A percentile compares a stretch with the other conserved stretches of the same genome.
phyloP scores from a whole-genome alignment of 2,329 filamentous ascomycete genomes.

The Truncatella angustata region DNA sequence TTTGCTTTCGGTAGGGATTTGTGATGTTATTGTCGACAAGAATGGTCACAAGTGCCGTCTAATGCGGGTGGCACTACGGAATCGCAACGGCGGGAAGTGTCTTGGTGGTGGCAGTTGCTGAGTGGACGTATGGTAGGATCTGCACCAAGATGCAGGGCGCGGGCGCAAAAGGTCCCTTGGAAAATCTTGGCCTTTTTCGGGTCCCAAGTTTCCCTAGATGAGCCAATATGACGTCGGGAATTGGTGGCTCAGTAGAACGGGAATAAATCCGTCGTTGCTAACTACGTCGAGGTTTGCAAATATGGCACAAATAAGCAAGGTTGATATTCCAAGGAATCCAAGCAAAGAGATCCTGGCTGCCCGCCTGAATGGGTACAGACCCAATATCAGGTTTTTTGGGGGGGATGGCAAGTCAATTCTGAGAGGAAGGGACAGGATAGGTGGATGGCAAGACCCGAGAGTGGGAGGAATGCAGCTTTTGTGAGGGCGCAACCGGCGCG shows the following conservation, averaged over 20 bases:
- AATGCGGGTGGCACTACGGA: neutral
- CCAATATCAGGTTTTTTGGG: slow-evolving; percentile 6
- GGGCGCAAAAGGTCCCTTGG: slow-evolving; percentile 5
- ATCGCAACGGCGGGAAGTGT: neutral
- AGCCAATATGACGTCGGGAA: slow-evolving; percentile 5
- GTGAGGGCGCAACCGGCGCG: slow-evolving; percentile 5
- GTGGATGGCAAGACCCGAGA: neutral
- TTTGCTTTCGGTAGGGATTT: neutral
- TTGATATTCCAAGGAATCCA: neutral
- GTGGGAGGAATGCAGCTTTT: slow-evolving; percentile 9
- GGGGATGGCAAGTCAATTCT: neutral
- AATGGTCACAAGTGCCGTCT: slow-evolving; percentile 5
- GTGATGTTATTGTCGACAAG: neutral
- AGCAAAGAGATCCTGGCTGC: neutral
- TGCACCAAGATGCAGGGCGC: slow-evolving; percentile 6
- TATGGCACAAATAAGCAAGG: neutral
- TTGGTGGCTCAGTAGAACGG: slow-evolving; percentile 3
- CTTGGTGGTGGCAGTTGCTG: slow-evolving; percentile 1
- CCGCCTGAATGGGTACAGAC: slow-evolving; percentile 1
- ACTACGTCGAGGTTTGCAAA: neutral
- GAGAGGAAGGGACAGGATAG: neutral
- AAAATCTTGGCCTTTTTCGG: slow-evolving; percentile 10
- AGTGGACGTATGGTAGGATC: slow-evolving; percentile 1
- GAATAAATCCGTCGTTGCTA: slow-evolving; percentile 5
- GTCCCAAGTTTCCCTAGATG: neutral